A percentile compares a stretch with the other conserved stretches of the same genome.
phyloP scores from a whole-genome alignment of 2,329 filamentous ascomycete genomes.

The Fusarium albidum region DNA sequence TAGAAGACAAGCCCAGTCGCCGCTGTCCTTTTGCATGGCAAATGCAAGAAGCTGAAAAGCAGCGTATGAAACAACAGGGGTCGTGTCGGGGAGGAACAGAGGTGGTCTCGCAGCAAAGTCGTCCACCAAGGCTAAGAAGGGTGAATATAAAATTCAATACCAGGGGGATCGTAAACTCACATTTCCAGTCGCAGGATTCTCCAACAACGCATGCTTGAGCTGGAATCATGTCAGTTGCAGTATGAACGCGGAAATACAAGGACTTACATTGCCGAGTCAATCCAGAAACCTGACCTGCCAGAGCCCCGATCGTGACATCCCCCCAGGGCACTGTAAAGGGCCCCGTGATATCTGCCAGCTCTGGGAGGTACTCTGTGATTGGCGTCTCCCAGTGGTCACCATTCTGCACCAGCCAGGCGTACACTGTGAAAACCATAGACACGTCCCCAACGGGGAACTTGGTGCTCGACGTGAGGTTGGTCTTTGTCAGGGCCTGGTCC shows the following conservation, averaged over 20 bases:
- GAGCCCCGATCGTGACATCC: conserved; percentile 29
- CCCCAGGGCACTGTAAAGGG: conserved; percentile 10
- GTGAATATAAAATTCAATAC: background rate
- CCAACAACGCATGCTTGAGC: conserved; percentile 22
- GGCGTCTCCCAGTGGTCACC: conserved; percentile 41
- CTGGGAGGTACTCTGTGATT: conserved; percentile 42
- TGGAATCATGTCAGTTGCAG: background rate
- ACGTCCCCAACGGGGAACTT: conserved; percentile 41
- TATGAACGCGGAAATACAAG: fast-evolving
- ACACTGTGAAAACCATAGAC: conserved; percentile 45
- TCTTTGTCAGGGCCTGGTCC: conserved; percentile 8
- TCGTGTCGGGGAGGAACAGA: conserved; percentile 29
- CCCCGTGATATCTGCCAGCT: conserved; percentile 18
- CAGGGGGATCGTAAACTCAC: background rate
- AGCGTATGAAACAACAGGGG: conserved; percentile 32
- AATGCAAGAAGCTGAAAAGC: conserved; percentile 33
- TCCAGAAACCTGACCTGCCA: conserved; percentile 35
- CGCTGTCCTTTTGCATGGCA: conserved; percentile 19
- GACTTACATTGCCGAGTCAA: conserved; percentile 31
- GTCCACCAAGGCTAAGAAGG: conserved; percentile 1
- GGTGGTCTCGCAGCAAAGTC: conserved; percentile 21
- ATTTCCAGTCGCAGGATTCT: conserved; percentile 11
- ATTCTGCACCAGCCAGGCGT: conserved; percentile 43
- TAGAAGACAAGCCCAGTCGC: conserved; percentile 12
- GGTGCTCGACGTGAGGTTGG: conserved; percentile 34